Conservation (phyloP, 352 stramenopile species). For the Globisporangium ultimum region DNA sequence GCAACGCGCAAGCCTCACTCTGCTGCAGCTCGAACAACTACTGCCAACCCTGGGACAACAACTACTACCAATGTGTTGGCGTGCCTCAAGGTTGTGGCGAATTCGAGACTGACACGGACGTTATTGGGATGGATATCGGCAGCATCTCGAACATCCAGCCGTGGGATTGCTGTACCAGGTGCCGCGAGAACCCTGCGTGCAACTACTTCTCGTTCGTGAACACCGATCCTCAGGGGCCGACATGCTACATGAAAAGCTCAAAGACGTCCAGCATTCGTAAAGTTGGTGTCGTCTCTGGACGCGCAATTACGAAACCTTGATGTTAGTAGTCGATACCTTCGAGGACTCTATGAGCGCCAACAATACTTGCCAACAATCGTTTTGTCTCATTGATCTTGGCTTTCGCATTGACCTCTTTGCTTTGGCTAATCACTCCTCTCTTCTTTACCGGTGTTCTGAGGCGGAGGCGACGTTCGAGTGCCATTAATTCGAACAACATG, state of each 20-base stretch:
- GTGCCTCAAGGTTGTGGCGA: neutral
- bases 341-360: no score
- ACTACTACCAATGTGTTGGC: slow-evolving; percentile 25
- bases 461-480: no score
- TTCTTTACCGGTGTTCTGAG: no score
- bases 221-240: slow-evolving; percentile 4
- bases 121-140: neutral
- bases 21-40: neutral
- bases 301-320: no score
- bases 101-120: slow-evolving; percentile 3
- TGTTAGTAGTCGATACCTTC: no score
- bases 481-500: no score
- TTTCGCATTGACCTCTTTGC: no score
- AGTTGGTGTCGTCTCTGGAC: slow-evolving; percentile 6
- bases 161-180: neutral
- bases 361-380: no score
- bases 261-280: slow-evolving; percentile 2
- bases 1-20: neutral
- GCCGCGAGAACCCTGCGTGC: slow-evolving; percentile 7
- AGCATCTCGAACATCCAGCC: neutral
- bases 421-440: no score
- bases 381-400: no score
- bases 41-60: slow-evolving; percentile 22
- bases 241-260: slow-evolving; percentile 35
- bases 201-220: slow-evolving; percentile 24